A percentile compares a stretch with the other conserved stretches of the same genome.
These are phyloP conservation scores for Emmonsiellopsis sp. DNA, from an alignment of 2,329 filamentous ascomycete genomes.

Conservation along the genomic window DNA sequence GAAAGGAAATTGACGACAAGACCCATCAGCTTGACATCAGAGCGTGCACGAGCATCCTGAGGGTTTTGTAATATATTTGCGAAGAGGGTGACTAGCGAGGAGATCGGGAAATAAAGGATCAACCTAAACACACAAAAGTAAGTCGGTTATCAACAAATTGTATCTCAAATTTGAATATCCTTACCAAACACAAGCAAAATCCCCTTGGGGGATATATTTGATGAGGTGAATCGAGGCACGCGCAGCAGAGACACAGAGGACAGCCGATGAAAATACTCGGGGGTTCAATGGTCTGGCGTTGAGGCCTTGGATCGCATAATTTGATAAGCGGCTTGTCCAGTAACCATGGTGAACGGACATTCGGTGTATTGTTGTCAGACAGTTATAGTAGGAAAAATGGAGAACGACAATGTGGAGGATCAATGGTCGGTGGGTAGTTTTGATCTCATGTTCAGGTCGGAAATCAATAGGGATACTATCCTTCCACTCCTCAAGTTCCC, in stretches of 20 bases:
- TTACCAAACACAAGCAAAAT: conserved; percentile 91
- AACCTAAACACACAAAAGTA: conserved; percentile 46
- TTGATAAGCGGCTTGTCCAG: conserved; percentile 90
- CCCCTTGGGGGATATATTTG: conserved; percentile 92
- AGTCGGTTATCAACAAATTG: conserved; percentile 2
- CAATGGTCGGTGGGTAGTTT: conserved; percentile 82
- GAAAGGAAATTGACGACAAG: conserved; percentile 87
- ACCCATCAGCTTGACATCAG: conserved; percentile 85
- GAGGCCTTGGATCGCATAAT: conserved; percentile 88
- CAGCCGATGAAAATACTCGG: conserved; percentile 85
- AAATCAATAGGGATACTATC: conserved; percentile 92
- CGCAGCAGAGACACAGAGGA: conserved; percentile 85
- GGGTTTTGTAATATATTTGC: conserved; percentile 96
- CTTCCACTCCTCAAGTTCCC: conserved; percentile 89
- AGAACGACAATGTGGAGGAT: conserved; percentile 89
- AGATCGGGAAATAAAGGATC: conserved; percentile 93
- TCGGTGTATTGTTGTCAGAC: conserved; percentile 90
- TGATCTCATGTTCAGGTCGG: conserved; percentile 94
- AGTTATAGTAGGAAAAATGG: conserved; percentile 97
- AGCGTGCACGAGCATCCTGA: conserved; percentile 74
- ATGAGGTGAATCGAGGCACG: conserved; percentile 87
- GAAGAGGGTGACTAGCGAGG: conserved; percentile 87
- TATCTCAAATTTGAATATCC: conserved; percentile 24
- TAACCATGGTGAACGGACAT: conserved; percentile 98
- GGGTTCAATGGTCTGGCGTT: conserved; percentile 89